phyloP scores from a whole-genome alignment of 768 basidiomycete genomes.

The Podaxis pistillaris region DNA sequence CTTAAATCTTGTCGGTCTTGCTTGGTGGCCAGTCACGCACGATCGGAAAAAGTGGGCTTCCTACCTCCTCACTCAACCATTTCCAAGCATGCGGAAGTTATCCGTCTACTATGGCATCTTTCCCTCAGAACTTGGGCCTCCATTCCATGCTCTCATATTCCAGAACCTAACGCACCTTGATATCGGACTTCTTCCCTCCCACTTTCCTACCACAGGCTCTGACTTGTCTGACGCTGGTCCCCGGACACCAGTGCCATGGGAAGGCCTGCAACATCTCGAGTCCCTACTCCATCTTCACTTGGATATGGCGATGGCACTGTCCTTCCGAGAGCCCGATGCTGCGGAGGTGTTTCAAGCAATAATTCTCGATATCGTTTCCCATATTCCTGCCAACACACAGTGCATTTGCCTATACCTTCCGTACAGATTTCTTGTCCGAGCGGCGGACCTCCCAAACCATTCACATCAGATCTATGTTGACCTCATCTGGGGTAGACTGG shows the following conservation, averaged over 20 bases:
- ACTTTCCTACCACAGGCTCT: not conserved
- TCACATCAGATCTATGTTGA: not conserved
- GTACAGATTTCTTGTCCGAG: not conserved
- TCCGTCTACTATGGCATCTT: not conserved
- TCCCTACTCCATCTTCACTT: conserved; percentile 2
- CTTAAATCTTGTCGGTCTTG: not conserved
- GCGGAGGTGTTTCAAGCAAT: not conserved
- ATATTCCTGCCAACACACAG: not conserved
- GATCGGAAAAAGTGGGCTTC: not conserved
- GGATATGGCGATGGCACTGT: not conserved
- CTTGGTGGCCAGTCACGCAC: not conserved
- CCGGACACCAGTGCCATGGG: not conserved
- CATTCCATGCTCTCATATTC: not conserved
- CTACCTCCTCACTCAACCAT: not conserved
- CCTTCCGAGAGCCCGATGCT: not conserved
- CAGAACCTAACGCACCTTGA: conserved; percentile 8
- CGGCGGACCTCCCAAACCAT: not conserved
- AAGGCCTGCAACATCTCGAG: not conserved
- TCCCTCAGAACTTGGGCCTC: not conserved
- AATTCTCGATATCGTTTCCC: not conserved
- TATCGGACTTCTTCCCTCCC: not conserved
- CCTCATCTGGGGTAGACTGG: conserved; percentile 2
- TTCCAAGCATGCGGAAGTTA: conserved; percentile 1
- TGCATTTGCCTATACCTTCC: not conserved
- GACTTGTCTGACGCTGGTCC: not conserved